Conservation (phyloP, 345 rosid species). For the Carallia brachiata region DNA sequence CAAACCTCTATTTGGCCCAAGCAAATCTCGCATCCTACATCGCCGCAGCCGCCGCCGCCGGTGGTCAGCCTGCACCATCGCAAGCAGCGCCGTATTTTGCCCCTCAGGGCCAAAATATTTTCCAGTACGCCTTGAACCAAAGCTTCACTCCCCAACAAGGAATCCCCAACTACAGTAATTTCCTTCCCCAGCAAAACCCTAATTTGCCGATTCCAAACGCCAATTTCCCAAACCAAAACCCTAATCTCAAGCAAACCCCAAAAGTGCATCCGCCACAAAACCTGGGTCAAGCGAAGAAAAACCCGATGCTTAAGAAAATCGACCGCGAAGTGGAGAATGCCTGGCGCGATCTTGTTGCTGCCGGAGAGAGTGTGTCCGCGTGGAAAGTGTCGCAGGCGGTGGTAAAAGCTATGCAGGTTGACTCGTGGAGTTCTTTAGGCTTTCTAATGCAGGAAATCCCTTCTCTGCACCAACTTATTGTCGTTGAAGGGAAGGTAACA, state of each 20-base stretch:
- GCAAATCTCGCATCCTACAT: too few relatives aligned
- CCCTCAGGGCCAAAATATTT: conserved; percentile 30
- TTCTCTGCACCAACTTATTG: conserved; percentile 56
- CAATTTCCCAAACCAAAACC: conserved; percentile 29
- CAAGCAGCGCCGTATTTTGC: conserved; percentile 25
- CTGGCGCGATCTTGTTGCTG: conserved; percentile 37
- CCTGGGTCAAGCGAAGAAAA: background rate
- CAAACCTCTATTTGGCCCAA: too few relatives aligned
- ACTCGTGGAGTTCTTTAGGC: conserved; percentile 74
- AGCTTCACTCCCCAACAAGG: too few relatives aligned
- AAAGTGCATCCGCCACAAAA: background rate
- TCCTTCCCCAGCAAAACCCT: conserved; percentile 24
- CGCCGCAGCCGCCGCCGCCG: conserved; percentile 21
- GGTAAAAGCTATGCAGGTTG: conserved; percentile 41
- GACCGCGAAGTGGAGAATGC: conserved; percentile 49
- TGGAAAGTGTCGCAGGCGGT: conserved; percentile 58
- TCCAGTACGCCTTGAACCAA: background rate
- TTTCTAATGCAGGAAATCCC: conserved; percentile 72
- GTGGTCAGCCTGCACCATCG: conserved; percentile 20
- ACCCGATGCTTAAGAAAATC: conserved; percentile 23
- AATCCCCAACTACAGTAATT: conserved; percentile 22
- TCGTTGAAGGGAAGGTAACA: conserved; percentile 62
- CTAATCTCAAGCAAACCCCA: background rate
- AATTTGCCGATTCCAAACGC: conserved; percentile 23
- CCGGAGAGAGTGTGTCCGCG: conserved; percentile 57